Conservation (phyloP, 225 moss, liverwort and hornwort genomes). For the Sphagnum tenellum region DNA sequence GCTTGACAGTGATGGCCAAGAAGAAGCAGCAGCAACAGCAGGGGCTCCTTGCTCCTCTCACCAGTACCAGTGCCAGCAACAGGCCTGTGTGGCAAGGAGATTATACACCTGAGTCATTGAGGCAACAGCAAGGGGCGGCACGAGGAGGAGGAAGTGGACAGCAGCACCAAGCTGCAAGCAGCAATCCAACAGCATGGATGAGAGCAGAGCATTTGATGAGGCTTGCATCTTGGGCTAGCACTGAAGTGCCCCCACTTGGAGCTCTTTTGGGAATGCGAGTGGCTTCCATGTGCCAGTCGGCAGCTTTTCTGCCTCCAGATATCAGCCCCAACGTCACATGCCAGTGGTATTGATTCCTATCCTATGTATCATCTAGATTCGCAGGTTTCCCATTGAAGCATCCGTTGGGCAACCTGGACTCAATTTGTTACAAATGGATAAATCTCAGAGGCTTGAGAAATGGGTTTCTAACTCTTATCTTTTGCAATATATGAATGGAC, state of each 20-base stretch:
- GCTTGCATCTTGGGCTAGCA: slow-evolving; percentile 64
- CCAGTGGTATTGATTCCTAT: slow-evolving; percentile 23
- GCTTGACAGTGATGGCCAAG: too few species aligned
- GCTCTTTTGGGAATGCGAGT: slow-evolving; percentile 55
- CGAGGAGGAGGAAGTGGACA: background rate
- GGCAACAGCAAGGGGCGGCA: slow-evolving; percentile 12
- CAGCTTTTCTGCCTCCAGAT: slow-evolving; percentile 28
- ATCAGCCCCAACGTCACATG: slow-evolving; percentile 32
- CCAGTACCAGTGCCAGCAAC: too few species aligned
- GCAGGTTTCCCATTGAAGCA: too few species aligned
- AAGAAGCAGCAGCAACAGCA: too few species aligned
- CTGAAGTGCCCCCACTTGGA: slow-evolving; percentile 38
- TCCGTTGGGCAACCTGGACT: too few species aligned
- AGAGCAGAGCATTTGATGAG: slow-evolving; percentile 48
- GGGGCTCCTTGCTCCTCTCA: too few species aligned
- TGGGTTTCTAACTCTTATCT: too few species aligned
- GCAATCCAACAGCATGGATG: slow-evolving; percentile 23
- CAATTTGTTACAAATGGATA: too few species aligned
- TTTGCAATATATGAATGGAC: too few species aligned
- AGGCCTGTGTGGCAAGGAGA: too few species aligned
- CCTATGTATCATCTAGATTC: too few species aligned
- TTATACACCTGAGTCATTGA: slow-evolving; percentile 12
- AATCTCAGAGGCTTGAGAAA: too few species aligned
- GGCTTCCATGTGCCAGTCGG: slow-evolving; percentile 34
- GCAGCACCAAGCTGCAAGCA: slow-evolving; percentile 3